These are phyloP conservation scores for Exophiala bonariae DNA, from an alignment of 2,329 filamentous ascomycete genomes.

Conservation along the genomic window DNA sequence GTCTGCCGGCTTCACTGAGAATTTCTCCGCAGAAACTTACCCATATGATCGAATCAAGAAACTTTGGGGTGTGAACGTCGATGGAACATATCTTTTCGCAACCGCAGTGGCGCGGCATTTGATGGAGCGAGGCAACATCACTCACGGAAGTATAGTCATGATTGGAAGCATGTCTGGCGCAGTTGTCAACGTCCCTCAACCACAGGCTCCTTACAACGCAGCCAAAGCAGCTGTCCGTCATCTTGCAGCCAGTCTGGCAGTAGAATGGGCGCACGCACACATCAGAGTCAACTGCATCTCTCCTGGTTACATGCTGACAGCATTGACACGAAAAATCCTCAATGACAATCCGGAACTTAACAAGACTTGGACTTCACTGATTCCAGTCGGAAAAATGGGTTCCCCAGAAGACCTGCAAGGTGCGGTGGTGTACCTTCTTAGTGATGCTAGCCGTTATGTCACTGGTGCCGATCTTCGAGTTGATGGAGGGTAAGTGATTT, in stretches of 20 bases:
- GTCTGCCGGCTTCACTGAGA: slow-evolving; percentile 95
- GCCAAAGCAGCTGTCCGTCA: slow-evolving; percentile 91
- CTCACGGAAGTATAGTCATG: slow-evolving; percentile 81
- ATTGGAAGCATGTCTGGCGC: slow-evolving; percentile 93
- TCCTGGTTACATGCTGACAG: slow-evolving; percentile 94
- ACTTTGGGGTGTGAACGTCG: slow-evolving; percentile 92
- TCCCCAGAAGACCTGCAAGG: slow-evolving; percentile 86
- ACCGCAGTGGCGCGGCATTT: slow-evolving; percentile 62
- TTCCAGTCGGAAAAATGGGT: slow-evolving; percentile 92
- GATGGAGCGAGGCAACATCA: slow-evolving; percentile 69
- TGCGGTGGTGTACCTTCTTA: slow-evolving; percentile 81
- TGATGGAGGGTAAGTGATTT: slow-evolving; percentile 86
- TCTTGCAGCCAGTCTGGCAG: slow-evolving; percentile 80
- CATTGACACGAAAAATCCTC: slow-evolving; percentile 88
- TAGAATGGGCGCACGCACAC: slow-evolving; percentile 86
- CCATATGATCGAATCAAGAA: slow-evolving; percentile 88
- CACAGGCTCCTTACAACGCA: slow-evolving; percentile 89
- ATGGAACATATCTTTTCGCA: slow-evolving; percentile 45
- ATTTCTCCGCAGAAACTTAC: slow-evolving; percentile 88
- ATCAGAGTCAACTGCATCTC: slow-evolving; percentile 96
- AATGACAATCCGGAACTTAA: slow-evolving; percentile 90
- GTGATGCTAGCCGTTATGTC: slow-evolving; percentile 74
- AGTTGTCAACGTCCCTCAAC: slow-evolving; percentile 94
- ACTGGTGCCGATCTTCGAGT: slow-evolving; percentile 76
- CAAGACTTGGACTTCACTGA: slow-evolving; percentile 86